Evolutionary conservation across 345 rosid genomes (phyloP).

Genomic region (Boechera divaricarpa): DNA sequence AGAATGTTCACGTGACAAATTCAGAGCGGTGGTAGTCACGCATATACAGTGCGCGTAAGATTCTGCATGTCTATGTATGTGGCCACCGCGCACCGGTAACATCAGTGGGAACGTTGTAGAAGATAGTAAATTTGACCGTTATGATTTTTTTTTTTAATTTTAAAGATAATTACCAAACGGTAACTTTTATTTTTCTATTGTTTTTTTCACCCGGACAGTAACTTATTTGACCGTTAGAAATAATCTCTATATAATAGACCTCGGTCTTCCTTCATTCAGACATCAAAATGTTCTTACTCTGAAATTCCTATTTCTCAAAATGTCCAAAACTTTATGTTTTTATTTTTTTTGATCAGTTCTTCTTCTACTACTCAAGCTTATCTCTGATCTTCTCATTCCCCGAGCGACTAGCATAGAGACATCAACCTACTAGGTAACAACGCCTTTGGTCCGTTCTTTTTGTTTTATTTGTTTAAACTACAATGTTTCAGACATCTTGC

Average conservation of each 20-base stretch:
- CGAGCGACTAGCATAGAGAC: not conserved
- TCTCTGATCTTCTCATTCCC: not conserved
- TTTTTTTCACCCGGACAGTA: not conserved
- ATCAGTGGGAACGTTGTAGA: not conserved
- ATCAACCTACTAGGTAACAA: not conserved
- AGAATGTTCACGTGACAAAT: too few relatives aligned
- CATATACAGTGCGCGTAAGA: not conserved
- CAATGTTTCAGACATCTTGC: not conserved
- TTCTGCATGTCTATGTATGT: too few relatives aligned
- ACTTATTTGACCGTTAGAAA: conserved; percentile 6
- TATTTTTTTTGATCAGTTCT: not conserved
- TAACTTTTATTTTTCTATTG: not conserved
- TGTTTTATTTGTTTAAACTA: not conserved
- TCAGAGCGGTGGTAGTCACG: not conserved
- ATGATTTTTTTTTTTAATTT: not conserved
- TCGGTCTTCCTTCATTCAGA: not conserved
- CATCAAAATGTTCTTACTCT: not conserved
- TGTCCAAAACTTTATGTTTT: not conserved
- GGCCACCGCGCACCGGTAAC: not conserved
- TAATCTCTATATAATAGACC: not conserved
- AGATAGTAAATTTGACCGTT: not conserved
- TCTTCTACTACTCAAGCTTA: not conserved
- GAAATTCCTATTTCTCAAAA: not conserved
- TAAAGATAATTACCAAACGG: not conserved
- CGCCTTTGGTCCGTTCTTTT: not conserved